Conservation (phyloP, 768 basidiomycete species). For the Tephrocybe sp. region DNA sequence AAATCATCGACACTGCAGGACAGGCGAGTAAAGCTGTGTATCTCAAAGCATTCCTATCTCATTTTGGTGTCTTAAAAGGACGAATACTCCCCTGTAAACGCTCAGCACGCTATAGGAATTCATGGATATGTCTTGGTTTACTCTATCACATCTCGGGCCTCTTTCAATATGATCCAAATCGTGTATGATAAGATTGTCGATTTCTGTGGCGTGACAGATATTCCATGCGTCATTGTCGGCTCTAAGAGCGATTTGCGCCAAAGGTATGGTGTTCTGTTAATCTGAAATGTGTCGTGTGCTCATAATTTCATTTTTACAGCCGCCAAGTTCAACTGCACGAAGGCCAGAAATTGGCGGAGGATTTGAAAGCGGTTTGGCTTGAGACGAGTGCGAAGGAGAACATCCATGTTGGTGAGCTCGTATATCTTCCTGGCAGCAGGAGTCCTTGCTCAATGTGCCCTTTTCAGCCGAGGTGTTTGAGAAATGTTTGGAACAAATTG, state of each 20-base stretch:
- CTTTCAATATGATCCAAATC: constrained; percentile 93
- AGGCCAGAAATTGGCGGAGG: constrained; percentile 70
- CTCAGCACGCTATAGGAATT: constrained; percentile 93
- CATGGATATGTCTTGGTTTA: constrained; percentile 98
- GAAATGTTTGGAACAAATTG: constrained; percentile 78
- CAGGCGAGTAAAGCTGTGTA: constrained; percentile 56
- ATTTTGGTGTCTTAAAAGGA: constrained; percentile 50
- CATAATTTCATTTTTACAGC: constrained; percentile 23
- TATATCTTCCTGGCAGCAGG: too few species aligned
- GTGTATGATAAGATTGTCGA: constrained; percentile 96
- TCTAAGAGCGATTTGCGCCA: constrained; percentile 83
- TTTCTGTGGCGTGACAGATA: constrained; percentile 80
- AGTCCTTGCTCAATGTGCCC: too few species aligned
- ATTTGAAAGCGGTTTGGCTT: constrained; percentile 73
- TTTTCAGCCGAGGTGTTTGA: constrained; percentile 77
- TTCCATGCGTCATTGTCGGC: constrained; percentile 93
- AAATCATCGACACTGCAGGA: constrained; percentile 97
- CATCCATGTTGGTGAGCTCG: constrained; percentile 74
- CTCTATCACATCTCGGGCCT: constrained; percentile 83
- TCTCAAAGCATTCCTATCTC: not conserved
- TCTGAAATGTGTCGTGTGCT: constrained; percentile 19
- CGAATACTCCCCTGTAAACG: constrained; percentile 91
- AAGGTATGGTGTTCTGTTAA: constrained; percentile 48
- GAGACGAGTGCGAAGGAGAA: constrained; percentile 90
- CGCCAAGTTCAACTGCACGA: constrained; percentile 77